Percentiles rank a stretch among this genome's conserved stretches.
Conservation (phyloP, 768 basidiomycete species). For the Suillus fuscotomentosus region DNA sequence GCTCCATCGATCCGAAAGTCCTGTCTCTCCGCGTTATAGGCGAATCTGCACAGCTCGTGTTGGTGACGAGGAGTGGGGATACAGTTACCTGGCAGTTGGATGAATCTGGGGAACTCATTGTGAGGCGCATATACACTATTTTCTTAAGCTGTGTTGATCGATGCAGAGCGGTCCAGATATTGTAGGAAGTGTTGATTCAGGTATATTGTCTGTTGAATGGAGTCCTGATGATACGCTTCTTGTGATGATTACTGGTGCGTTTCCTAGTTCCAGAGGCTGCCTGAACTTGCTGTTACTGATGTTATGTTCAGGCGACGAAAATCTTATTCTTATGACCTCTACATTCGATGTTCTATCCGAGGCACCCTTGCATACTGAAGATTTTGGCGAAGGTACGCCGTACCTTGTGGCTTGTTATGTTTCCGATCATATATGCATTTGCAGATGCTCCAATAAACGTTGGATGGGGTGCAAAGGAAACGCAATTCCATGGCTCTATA, state of each 20-base stretch:
- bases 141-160: background rate
- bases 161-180: slow-evolving; percentile 50
- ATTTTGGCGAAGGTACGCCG: slow-evolving; percentile 76
- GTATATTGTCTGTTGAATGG: slow-evolving; percentile 83
- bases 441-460: slow-evolving; percentile 90
- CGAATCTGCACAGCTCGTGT: slow-evolving; percentile 64
- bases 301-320: slow-evolving; percentile 55
- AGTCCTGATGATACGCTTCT: slow-evolving; percentile 91
- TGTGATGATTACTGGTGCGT: slow-evolving; percentile 72
- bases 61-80: slow-evolving; percentile 78
- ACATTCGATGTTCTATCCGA: slow-evolving; percentile 90
- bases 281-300: background rate
- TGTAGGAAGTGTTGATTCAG: slow-evolving; percentile 84
- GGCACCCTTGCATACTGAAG: slow-evolving; percentile 60
- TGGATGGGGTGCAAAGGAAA: slow-evolving; percentile 96
- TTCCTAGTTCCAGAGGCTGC: background rate
- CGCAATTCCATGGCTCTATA: slow-evolving; percentile 95
- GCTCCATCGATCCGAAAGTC: slow-evolving; percentile 38
- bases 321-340: slow-evolving; percentile 85
- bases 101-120: slow-evolving; percentile 40
- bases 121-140: slow-evolving; percentile 26
- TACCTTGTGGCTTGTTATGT: background rate
- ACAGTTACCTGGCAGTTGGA: slow-evolving; percentile 67
- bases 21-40: slow-evolving; percentile 68
- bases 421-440: slow-evolving; percentile 11